Base-by-base conservation (phyloP, 306 rosid genomes). In the Acmispon strigosus region DNA sequence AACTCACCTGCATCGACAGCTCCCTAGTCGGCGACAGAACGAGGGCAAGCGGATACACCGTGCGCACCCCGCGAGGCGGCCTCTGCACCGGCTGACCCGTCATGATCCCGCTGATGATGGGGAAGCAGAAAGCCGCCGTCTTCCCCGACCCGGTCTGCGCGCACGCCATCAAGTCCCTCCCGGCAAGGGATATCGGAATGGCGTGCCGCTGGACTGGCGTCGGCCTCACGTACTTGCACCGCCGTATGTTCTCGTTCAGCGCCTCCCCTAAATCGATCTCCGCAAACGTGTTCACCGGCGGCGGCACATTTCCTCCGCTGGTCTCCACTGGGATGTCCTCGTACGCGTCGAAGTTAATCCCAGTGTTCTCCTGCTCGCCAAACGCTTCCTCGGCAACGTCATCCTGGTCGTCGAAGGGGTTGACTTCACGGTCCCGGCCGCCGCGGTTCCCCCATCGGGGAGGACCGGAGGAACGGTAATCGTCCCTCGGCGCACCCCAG, bases 121-220 rank as follows among this genome's bases (percentile, higher is more conserved):
- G 97, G 77, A 90, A 90, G 72, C 97, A 90, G 51, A 90, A 90
- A 10, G 97, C 97, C n/a, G 97, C 97, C 0, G 97, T 90, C 80
- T 90, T 90, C 20, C 97, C 97, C 4, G 97, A 90, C 72, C 97
- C 97, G 18, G 97, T 90, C 82, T 90, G 97, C 1, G 97, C 97
- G 72, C 97, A 90, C 15, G 97, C 97, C 97, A 90, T 90, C 85
- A 90, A 76, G 75, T 90, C 97, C 70, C 97, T 71, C 12, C 95
- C 97, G 0, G 7, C 85, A 68, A 90, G 90, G n/a, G 97, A 88
- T 39, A 90, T 90, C 0, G 97, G 97, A 53, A 90, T 90, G 43
- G 95, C 85, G 67, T 90, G 85, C 78, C 97, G 87, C 85, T 90
- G 97, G 52, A 88, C 95, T 4, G 97, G 97, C 2, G 97, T 91